Evolutionary conservation across 2,329 filamentous ascomycete species (phyloP).

Genomic region (Colletotrichum salicis): DNA sequence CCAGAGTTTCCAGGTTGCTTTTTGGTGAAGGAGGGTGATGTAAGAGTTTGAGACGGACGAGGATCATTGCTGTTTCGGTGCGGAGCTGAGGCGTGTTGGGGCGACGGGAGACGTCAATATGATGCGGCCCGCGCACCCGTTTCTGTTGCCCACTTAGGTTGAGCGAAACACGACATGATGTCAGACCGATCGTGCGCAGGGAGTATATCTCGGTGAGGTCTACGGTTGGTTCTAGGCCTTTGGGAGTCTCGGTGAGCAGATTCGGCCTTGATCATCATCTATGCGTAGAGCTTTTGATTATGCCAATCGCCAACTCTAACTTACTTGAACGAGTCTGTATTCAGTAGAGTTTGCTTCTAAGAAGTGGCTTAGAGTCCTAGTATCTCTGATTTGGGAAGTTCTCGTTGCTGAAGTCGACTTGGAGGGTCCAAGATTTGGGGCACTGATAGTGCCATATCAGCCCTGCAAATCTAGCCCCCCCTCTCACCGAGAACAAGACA

Average conservation of each 20-base stretch:
- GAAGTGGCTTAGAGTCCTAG: too few species aligned
- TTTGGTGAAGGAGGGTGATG: conserved; percentile 14
- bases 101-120: conserved; percentile 32
- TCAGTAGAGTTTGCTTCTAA: too few species aligned
- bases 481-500: background rate
- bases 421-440: too few species aligned
- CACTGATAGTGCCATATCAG: background rate
- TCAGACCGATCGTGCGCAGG: conserved; percentile 11
- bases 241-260: background rate
- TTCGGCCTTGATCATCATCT: too few species aligned
- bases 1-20: background rate
- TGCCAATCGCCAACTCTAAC: background rate
- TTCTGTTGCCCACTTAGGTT: background rate
- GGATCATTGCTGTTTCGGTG: conserved; percentile 18
- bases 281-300: background rate
- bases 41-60: conserved; percentile 11
- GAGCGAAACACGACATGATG: conserved; percentile 31
- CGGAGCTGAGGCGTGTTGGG: conserved; percentile 14
- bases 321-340: too few species aligned
- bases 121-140: conserved; percentile 20
- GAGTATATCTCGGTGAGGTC: conserved; percentile 12
- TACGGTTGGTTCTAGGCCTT: background rate
- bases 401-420: too few species aligned
- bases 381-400: too few species aligned
- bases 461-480: background rate